A percentile compares a stretch with the other conserved stretches of the same genome.
Conservation (phyloP, 2,329 filamentous ascomycete species). For the Aspergillus tamarii region DNA sequence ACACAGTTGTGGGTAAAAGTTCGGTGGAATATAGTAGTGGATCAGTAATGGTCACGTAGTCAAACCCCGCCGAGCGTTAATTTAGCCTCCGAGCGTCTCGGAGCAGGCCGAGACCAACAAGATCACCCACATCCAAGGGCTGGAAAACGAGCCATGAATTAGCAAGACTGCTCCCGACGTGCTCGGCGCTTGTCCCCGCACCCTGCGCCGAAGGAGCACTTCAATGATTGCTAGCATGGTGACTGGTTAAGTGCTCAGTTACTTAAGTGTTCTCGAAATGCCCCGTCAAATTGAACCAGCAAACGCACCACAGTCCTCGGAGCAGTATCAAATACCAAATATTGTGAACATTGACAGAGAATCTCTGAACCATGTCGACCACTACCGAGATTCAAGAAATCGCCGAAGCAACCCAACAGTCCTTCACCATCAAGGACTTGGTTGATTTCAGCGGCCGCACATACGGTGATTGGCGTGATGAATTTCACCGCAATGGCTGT, state of each 20-base stretch:
- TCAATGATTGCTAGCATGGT: not conserved
- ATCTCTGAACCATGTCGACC: slow-evolving; percentile 16
- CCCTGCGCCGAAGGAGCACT: not conserved
- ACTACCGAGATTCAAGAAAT: slow-evolving; percentile 14
- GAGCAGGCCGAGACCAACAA: not conserved
- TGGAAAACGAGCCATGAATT: not conserved
- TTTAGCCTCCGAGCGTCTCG: not conserved
- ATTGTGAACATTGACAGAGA: not conserved
- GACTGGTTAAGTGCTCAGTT: not conserved
- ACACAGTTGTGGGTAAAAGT: not conserved
- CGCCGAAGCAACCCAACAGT: slow-evolving; percentile 14
- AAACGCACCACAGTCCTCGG: not conserved
- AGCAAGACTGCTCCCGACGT: not conserved
- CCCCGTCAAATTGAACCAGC: not conserved
- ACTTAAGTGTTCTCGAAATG: not conserved
- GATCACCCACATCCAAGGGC: not conserved
- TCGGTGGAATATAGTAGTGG: not conserved
- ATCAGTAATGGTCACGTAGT: not conserved
- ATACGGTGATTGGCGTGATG: slow-evolving; percentile 45
- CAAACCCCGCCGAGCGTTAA: not conserved
- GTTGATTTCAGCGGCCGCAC: slow-evolving; percentile 17
- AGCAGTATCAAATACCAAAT: not conserved
- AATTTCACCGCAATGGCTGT: slow-evolving; percentile 48
- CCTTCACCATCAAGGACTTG: slow-evolving; percentile 13
- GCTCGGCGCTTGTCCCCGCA: not conserved